Percentiles rank a stretch among this genome's conserved stretches.
phyloP scores from a whole-genome alignment of 2,329 filamentous ascomycete species.

The Ophiostoma quercus region DNA sequence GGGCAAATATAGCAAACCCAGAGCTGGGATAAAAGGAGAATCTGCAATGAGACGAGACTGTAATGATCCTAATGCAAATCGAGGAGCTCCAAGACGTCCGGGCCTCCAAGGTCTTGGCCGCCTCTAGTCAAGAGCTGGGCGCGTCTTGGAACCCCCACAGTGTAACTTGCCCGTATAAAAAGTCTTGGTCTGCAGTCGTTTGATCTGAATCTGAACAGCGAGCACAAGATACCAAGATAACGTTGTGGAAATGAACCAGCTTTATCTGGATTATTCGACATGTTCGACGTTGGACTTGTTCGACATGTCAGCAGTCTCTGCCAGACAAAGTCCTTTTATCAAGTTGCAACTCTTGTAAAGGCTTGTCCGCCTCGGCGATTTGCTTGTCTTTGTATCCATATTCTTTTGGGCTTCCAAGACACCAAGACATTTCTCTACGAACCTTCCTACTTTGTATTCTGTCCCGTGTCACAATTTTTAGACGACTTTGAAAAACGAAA shows the following conservation, averaged over 20 bases:
- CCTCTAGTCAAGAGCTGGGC: constrained; percentile 5
- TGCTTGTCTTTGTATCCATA: constrained; percentile 3
- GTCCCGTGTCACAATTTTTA: background rate
- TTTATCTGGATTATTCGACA: background rate
- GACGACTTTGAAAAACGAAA: background rate
- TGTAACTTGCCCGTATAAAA: background rate
- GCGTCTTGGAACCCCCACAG: background rate
- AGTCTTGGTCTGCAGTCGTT: background rate
- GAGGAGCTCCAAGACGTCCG: no score
- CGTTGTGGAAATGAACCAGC: background rate
- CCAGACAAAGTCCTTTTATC: background rate
- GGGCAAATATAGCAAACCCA: background rate
- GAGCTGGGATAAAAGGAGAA: background rate
- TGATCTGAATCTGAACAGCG: no score
- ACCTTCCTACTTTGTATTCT: constrained; percentile 4
- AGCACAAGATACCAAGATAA: constrained; percentile 11
- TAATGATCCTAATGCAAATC: no score
- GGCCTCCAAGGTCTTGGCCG: background rate
- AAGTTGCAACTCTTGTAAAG: background rate
- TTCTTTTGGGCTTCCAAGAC: background rate
- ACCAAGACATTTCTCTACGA: background rate
- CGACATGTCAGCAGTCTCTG: background rate
- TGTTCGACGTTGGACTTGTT: background rate
- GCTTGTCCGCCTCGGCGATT: background rate
- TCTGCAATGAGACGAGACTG: no score